Evolutionary conservation across 129 eudicot genomes (phyloP), one percentile per base, ranked within the genome.

Genomic region (Chrysanthemum lavandulifolium): DNA sequence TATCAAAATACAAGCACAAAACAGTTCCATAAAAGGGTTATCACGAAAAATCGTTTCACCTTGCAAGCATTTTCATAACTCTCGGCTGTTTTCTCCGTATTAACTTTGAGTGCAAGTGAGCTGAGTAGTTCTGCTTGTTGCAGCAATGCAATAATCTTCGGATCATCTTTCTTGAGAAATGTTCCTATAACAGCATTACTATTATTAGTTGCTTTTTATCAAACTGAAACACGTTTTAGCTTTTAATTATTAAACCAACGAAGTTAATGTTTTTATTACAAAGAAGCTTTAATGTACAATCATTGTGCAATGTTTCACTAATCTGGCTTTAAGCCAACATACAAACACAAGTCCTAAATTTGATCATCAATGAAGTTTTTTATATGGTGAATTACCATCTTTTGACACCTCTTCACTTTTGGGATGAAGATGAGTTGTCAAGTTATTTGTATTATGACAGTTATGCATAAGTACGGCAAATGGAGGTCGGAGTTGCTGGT

Each of bases 1-100:
- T 48, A 45, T 61, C 66, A 60, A 40, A 56, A 82, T 9, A 63
- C 65, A 49, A 51, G 70, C 53, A 58, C 55, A 52, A 18, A 4
- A 76, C 52, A 73, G 51, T 57, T 69, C 31, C 51, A 51, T 54
- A 19, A 68, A 10, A 52, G 27, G 29, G 55, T 40, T 60, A 63
- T 43, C 21, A 61, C 54, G 50, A 73, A 14, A 52, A 18, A 52
- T 52, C 61, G 23, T 60, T 82, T 82, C 76, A 95, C 97, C 93
- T 83, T 88, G 96, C 96, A 95, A 69, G 99, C 97, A 88, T 73
- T 88, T 82, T 91, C 99, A 68, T 90, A 86, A 71, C 97, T 95
- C 81, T 91, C 91, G 11, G 88, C 88, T 23, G 96, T 84, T 61
- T 91, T 86, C 65, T 95, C 97, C 23, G 78, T 76, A 74, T 91